Evolutionary conservation across 441 rosid genomes (phyloP), one percentile per base, ranked within the genome.

Genomic region (Isatis lusitanica): DNA sequence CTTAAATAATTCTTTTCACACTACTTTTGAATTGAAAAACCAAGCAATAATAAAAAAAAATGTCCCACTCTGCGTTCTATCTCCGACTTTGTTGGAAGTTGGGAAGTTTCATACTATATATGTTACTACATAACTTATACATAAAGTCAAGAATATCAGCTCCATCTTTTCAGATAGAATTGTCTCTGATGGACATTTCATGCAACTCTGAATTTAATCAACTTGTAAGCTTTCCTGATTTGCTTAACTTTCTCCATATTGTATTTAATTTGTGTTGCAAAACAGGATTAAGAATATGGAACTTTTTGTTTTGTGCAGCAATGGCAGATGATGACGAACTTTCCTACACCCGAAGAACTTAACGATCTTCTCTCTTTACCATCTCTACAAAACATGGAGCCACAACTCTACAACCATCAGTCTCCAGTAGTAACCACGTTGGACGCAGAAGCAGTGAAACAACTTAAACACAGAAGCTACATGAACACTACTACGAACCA

Each of bases 21-120:
- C 50, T 50, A 40, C 8, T 65, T 48, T 35, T 59, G 63, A 48
- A 48, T 66, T 18, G 13, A 36, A 50, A 50, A 15, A 39, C 33
- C 35, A 60, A 35, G 9, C 47, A 36, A 35, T 35, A 35, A 21
- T 9, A 11, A 66, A 50, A 11, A 66, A 50, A 46, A 28, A 7
- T 31, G 68, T 30, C 56, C 13, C 31, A 46, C 30, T 46, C 11
- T 47, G 31, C 3, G 46, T 11, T 21, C 13, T 33, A 50, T 66
- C 60, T 36, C 70, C 56, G 36, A 66, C 70, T 50, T 66, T 66
- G n/a, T 66, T 66, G 70, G 70, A 66, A 66, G 60, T 50, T 66
- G 51, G 70, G 70, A 66, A 66, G 60, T 50, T 51, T 66, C 70
- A 51, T 66, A 21, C 60, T 66, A 21, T 48, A 48, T 50, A 36